Base-by-base conservation (phyloP, 1,139 yeast genomes). In the Wickerhamomyces sp. region DNA sequence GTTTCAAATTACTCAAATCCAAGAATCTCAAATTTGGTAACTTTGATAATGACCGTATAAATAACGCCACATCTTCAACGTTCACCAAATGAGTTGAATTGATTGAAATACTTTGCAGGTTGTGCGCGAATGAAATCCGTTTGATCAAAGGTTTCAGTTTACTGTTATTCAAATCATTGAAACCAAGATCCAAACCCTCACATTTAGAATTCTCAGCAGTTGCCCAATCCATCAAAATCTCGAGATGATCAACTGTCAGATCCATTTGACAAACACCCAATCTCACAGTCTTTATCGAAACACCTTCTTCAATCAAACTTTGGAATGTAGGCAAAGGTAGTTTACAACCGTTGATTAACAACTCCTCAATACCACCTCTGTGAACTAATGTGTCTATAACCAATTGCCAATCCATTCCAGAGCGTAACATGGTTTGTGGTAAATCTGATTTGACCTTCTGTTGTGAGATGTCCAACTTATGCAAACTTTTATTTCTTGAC, bases 161-260 rank as follows among this genome's bases (percentile, higher is more conserved):
- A 5, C 75, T 75, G 6, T 68, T 49, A 35, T 77, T 70, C 42
- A 88, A 59, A 53, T 83, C 86, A 55, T 88, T 88, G 46, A 82
- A 88, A 2, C 91, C 95, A 32, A 88, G 60, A 62, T 88, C 96
- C 16, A 89, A 71, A 3, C 96, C 96, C 45, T 80, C 77, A 54
- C 89, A 77, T 14, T 69, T 68, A 14, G 78, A 67, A 14, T 61
- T 55, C 8, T 70, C 69, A 21, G 61, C 54, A 4, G 75, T 65
- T 30, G 83, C 68, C 91, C 94, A 85, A 33, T 72, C 61, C 15
- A 78, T 68, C 20, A 88, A 59, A 17, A 70, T 58, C 31, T 66
- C 59, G 11, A 84, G 62, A 45, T 86, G 87, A 23, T 66, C 70
- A 6, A 58, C 44, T 38, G 75, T 70, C 30, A 89, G 61, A 33